Conservation (phyloP, 2,329 filamentous ascomycete genomes). For the Atkinsonella texensis region DNA sequence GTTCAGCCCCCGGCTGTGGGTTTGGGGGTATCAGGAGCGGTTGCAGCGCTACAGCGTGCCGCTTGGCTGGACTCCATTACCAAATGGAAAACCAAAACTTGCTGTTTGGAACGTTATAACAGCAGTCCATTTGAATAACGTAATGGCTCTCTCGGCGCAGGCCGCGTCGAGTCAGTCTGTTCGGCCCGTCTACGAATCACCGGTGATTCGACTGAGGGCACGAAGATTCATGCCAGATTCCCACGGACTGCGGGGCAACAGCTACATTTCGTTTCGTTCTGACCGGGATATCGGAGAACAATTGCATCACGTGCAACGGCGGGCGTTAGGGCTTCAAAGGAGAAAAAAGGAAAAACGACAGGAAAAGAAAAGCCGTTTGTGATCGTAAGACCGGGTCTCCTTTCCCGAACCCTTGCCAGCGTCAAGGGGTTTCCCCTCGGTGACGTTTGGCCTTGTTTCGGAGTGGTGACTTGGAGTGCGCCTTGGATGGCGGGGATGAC, state of each 20-base stretch:
- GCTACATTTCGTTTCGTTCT: no score
- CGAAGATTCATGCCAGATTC: no score
- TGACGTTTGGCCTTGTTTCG: no score
- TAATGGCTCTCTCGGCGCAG: conserved; percentile 26
- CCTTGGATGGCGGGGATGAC: background rate
- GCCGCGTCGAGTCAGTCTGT: conserved; percentile 18
- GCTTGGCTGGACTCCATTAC: conserved; percentile 24
- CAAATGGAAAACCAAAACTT: conserved; percentile 30
- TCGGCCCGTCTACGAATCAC: background rate
- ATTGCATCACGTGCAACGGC: background rate
- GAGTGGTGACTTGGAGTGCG: no score
- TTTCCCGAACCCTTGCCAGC: background rate
- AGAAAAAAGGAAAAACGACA: no score
- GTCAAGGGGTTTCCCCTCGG: background rate
- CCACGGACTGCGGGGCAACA: no score
- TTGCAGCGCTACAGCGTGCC: background rate
- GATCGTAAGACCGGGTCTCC: background rate
- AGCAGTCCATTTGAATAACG: conserved; percentile 26
- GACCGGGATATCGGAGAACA: background rate
- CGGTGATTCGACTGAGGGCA: background rate
- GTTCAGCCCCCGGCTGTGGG: background rate
- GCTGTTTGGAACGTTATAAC: conserved; percentile 16
- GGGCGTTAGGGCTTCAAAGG: background rate
- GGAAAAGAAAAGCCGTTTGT: background rate
- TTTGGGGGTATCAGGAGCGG: conserved; percentile 1